phyloP scores from a whole-genome alignment of 164 flowering plant species.

The grape (Vitis vinifera) region DNA sequence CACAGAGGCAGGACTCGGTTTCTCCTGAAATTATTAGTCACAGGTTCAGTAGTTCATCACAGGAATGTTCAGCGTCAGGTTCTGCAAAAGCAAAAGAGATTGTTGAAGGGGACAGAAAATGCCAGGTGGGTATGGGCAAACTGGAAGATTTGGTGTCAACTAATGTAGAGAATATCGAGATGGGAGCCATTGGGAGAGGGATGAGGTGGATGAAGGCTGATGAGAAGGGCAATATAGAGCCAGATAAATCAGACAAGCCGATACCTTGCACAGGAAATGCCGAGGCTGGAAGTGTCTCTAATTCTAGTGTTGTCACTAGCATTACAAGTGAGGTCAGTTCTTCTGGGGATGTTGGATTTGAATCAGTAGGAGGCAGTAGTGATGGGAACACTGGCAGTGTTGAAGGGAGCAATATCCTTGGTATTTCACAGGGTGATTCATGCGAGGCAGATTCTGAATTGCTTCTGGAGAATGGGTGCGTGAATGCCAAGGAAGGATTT shows the following conservation, averaged over 20 bases:
- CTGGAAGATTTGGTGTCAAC: not conserved
- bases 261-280: not conserved
- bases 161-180: not conserved
- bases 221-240: not conserved
- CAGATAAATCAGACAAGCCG: constrained; percentile 1
- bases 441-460: constrained; percentile 30
- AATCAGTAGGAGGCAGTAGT: constrained; percentile 20
- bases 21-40: constrained; percentile 24
- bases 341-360: constrained; percentile 24
- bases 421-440: constrained; percentile 25
- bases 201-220: not conserved
- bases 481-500: constrained; percentile 14
- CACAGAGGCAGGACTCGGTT: constrained; percentile 13
- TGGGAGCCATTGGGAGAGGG: not conserved
- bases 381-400: constrained; percentile 21
- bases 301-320: constrained; percentile 17
- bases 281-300: constrained; percentile 18
- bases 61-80: not conserved
- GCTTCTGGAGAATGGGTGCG: constrained; percentile 26
- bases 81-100: not conserved
- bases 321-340: constrained; percentile 30
- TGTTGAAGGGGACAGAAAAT: not conserved
- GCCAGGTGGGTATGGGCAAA: constrained; percentile 1
- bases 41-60: not conserved
- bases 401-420: constrained; percentile 28